Evolutionary conservation across 2,329 filamentous ascomycete species (phyloP), one percentile per base, ranked within the genome.

Genomic region (Colletotrichum camelliae): DNA sequence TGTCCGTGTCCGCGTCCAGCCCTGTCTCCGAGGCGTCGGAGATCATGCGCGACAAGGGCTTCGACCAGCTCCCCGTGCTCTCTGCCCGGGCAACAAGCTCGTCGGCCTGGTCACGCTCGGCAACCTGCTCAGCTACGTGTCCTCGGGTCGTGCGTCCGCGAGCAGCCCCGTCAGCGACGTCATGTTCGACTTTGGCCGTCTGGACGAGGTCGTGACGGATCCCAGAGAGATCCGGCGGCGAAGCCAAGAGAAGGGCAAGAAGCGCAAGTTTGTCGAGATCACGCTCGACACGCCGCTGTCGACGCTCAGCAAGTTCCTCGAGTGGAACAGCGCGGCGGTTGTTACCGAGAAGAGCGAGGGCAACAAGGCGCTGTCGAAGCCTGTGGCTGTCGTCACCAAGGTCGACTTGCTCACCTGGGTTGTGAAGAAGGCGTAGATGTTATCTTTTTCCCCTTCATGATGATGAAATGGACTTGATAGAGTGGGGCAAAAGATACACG

Each of bases 21-120:
- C 86, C 91, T 4, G 98, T 96, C 86, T 91, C 94, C 77, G 94
- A 96, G 79, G 97, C 97, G 69, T 96, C 98, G 79, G 97, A 99
- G 87, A 96, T 95, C 77, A 98, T 99, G 97, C 95, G 96, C 79
- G 97, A 99, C 82, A 98, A 97, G 87, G 95, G 96, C 77, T 99
- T 98, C 84, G 97, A 99, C 83, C 97, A 99, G 86, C 93, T 99
- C 57, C 97, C 97, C 58, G 97, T 99, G 18, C 93, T 97, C 10
- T 90, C 93, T 1, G 87, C 92, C 21, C 90, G 6, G 92, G 92
- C 77, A 91, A 85, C 73, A 93, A 92, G 81, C 94, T 99, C 8
- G 95, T 98, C 67, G 97, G 97, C 39, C 92, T 99, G 8, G 94
- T 99, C 52, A 99, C 97, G 0, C 92, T 99, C 33, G 97, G 97